Conservation (phyloP, 2,329 filamentous ascomycete genomes). For the Aureobasidium melanogenum region DNA sequence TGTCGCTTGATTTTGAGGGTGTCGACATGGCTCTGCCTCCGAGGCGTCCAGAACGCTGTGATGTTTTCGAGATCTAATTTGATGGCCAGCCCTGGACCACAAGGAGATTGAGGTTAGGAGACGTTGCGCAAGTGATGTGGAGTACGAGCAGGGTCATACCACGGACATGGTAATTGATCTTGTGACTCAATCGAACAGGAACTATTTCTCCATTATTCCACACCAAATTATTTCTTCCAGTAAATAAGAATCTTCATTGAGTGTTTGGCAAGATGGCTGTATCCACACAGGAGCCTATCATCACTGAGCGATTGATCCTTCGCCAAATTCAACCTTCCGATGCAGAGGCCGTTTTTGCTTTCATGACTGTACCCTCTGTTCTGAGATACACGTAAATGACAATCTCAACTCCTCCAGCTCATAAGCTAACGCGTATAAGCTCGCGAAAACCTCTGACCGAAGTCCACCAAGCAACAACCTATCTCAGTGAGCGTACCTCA, state of each 20-base stretch:
- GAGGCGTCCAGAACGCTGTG: neutral
- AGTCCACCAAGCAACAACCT: conserved; percentile 1
- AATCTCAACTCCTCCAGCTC: neutral
- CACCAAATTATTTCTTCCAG: neutral
- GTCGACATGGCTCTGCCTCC: neutral
- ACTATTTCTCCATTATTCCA: neutral
- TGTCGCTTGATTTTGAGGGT: conserved; percentile 18
- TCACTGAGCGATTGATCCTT: neutral
- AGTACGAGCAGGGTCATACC: neutral
- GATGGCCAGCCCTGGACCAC: neutral
- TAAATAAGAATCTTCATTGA: neutral
- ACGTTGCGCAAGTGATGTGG: neutral
- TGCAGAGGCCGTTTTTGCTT: neutral
- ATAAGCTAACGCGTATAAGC: neutral
- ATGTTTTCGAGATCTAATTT: neutral
- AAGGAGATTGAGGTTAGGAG: neutral
- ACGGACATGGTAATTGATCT: neutral
- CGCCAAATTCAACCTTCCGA: neutral
- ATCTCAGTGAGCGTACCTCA: neutral
- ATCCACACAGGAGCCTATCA: neutral
- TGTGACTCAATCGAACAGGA: neutral
- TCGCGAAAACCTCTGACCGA: neutral
- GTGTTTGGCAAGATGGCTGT: neutral
- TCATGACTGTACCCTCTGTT: neutral
- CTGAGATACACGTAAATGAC: neutral